Evolutionary conservation across 1,284 basidiomycete genomes (phyloP), one percentile per base, ranked within the genome.

Genomic region (Marasmius oreades): DNA sequence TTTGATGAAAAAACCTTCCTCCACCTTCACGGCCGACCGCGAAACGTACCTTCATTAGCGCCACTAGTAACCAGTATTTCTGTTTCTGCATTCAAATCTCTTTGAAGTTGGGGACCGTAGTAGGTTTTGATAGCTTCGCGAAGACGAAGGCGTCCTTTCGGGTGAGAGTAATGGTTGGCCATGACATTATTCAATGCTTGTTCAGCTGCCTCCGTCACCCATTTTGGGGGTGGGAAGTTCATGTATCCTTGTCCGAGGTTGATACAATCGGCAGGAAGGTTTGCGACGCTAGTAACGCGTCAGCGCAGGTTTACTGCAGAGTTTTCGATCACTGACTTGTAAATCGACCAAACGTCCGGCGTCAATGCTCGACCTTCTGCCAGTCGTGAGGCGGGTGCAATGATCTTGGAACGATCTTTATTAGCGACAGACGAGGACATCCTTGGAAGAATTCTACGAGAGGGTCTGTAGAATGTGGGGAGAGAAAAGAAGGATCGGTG

Each of bases 11-110:
- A 37, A 28, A 44, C 0, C 33, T 11, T 20, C 28, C 57, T 31
- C 31, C 3, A 14, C 45, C 1, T 10, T 22, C 18, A 8, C 18
- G n/a, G 53, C 42, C 33, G n/a, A 51, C 36, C 28, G 48, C 36
- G 42, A 28, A 14, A 63, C 74, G 61, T 61, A 90, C 93, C 94
- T 81, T 95, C 91, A 69, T 97, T 99, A 2, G 95, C 95, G 44
- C 97, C 97, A 59, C 95, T 94, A 0, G 95, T 96, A 43, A 99
- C 89, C 37, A 95, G 77, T 50, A 99, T 94, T 70, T 99, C 95
- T 0, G 82, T 81, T 64, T 98, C 93, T 8, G 88, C 78, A 66
- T 95, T 85, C 26, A 99, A 79, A 16, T 86, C 77, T 53, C 91
- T 80, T 7, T 82, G 79, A 55, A 95, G 81, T 60, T 84, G 80